Evolutionary conservation across 1,284 basidiomycete species (phyloP).

Genomic region (Marasmius tenuissimus): DNA sequence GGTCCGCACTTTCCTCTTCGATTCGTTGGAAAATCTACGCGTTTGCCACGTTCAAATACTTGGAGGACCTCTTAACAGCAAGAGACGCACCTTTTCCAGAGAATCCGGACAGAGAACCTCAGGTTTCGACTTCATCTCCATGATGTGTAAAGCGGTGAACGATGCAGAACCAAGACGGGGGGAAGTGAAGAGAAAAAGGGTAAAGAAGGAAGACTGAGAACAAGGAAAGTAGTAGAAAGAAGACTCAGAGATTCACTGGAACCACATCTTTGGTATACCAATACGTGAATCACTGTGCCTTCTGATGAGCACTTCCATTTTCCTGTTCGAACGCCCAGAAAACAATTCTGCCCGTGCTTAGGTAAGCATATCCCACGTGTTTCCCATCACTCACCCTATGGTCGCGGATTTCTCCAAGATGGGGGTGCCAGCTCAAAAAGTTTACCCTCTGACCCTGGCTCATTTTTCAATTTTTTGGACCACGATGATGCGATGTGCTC

Average conservation of each 20-base stretch:
- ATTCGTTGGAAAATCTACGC: constrained; percentile 19
- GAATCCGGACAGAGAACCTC: neutral
- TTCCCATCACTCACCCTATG: no score
- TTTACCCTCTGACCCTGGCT: no score
- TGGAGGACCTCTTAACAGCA: neutral
- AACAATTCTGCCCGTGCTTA: no score
- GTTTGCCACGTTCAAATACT: neutral
- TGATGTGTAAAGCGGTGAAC: neutral
- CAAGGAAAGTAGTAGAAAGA: neutral
- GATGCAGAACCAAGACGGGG: neutral
- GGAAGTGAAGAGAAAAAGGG: neutral
- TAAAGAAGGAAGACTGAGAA: neutral
- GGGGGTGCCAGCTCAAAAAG: no score
- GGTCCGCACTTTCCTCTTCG: constrained; percentile 14
- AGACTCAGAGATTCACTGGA: neutral
- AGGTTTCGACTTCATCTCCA: neutral
- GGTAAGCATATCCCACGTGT: no score
- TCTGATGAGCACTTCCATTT: neutral
- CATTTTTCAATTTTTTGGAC: no score
- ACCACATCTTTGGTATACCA: neutral
- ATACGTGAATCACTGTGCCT: neutral
- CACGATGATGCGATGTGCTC: no score
- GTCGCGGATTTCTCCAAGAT: no score
- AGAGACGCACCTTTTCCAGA: neutral
- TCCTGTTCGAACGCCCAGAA: neutral